Conservation (phyloP, 257 asterid genomes). For the Haberlea rhodopensis region DNA sequence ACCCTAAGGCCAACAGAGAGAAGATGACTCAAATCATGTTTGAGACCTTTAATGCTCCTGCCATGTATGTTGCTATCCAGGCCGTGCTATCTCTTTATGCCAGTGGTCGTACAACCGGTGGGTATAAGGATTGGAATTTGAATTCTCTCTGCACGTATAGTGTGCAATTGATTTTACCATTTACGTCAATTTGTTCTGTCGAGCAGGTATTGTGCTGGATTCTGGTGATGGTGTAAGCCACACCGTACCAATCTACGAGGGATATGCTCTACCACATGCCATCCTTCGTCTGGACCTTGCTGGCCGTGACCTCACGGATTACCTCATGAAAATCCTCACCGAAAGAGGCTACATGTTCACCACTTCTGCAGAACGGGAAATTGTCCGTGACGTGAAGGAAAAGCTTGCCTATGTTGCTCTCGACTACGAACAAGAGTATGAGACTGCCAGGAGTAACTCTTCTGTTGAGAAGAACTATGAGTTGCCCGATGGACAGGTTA, state of each 20-base stretch:
- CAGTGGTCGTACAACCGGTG: slow-evolving; percentile 55
- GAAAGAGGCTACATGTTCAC: slow-evolving; percentile 59
- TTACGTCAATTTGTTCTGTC: neutral
- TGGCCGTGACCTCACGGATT: slow-evolving; percentile 50
- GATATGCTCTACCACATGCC: slow-evolving; percentile 51
- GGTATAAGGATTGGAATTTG: slow-evolving; percentile 6
- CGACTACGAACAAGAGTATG: slow-evolving; percentile 48
- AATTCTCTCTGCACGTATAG: neutral
- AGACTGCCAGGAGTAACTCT: slow-evolving; percentile 45
- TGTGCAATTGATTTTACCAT: neutral
- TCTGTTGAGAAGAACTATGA: slow-evolving; percentile 52
- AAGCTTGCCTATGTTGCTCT: slow-evolving; percentile 52
- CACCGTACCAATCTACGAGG: slow-evolving; percentile 51
- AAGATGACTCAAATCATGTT: slow-evolving; percentile 56
- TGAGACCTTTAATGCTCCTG: slow-evolving; percentile 49
- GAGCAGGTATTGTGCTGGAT: slow-evolving; percentile 49
- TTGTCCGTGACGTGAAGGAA: slow-evolving; percentile 48
- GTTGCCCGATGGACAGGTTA: slow-evolving; percentile 53
- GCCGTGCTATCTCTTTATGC: slow-evolving; percentile 56
- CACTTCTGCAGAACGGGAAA: slow-evolving; percentile 57
- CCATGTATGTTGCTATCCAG: slow-evolving; percentile 54
- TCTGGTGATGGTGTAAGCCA: slow-evolving; percentile 58
- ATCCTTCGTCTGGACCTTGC: slow-evolving; percentile 53
- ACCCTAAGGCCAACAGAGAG: slow-evolving; percentile 53
- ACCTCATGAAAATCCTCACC: slow-evolving; percentile 47